Evolutionary conservation across 2,329 filamentous ascomycete species (phyloP).

Genomic region (Botrytis paeoniae): DNA sequence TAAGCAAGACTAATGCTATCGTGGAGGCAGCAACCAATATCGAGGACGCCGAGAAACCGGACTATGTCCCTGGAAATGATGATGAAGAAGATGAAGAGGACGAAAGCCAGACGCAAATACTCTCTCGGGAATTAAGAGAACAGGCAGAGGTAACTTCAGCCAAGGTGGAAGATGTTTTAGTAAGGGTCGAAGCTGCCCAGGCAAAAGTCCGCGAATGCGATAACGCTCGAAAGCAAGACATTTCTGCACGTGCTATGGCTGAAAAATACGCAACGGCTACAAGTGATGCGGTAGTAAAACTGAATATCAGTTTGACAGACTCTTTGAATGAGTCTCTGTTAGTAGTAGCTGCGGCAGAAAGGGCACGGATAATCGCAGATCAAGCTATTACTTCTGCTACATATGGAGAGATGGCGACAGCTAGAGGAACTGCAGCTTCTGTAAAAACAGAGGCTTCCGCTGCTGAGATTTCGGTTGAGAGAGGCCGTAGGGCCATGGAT

Average conservation of each 20-base stretch:
- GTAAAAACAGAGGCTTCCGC: background rate
- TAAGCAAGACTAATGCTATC: background rate
- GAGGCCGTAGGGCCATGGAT: background rate
- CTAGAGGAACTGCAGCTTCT: background rate
- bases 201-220: background rate
- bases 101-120: background rate
- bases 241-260: background rate
- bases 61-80: background rate
- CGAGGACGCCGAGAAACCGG: background rate
- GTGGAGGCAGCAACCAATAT: background rate
- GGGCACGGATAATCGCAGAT: background rate
- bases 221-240: background rate
- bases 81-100: background rate
- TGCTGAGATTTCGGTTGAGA: background rate
- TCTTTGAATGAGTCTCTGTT: background rate
- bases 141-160: background rate
- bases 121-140: background rate
- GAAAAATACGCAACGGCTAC: background rate
- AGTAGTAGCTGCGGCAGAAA: background rate
- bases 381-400: background rate
- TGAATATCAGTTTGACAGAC: background rate
- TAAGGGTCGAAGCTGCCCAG: background rate
- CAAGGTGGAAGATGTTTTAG: background rate
- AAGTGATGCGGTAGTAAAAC: background rate
- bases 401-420: background rate